These are phyloP conservation scores for Boletus edulis DNA, from an alignment of 768 basidiomycete genomes.

Conservation along the genomic window DNA sequence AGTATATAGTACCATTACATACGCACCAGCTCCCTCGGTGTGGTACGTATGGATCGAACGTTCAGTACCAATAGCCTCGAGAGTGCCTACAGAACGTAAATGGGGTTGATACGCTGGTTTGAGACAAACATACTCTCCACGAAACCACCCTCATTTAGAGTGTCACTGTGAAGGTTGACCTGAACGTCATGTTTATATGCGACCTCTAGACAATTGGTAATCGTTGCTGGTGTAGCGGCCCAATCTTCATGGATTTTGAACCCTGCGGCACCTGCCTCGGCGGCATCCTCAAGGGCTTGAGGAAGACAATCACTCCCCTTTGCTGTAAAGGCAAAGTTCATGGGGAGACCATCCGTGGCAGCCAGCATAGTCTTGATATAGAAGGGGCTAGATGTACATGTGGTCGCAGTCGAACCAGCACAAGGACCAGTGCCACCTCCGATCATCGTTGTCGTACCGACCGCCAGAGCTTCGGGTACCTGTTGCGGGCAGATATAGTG, in stretches of 20 bases:
- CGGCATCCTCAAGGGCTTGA: slow-evolving; percentile 72
- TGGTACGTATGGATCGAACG: slow-evolving; percentile 98
- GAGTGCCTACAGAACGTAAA: slow-evolving; percentile 56
- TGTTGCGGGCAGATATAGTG: slow-evolving; percentile 97
- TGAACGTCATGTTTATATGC: slow-evolving; percentile 94
- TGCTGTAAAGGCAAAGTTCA: slow-evolving; percentile 95
- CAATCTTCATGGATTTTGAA: slow-evolving; percentile 98
- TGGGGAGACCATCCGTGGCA: slow-evolving; percentile 84
- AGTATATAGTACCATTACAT: neutral
- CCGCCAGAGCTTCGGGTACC: slow-evolving; percentile 78
- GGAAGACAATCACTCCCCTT: slow-evolving; percentile 92
- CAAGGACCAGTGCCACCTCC: slow-evolving; percentile 96
- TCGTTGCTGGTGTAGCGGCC: slow-evolving; percentile 87
- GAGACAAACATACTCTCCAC: slow-evolving; percentile 71
- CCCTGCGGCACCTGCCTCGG: slow-evolving; percentile 82
- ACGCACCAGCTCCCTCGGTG: slow-evolving; percentile 85
- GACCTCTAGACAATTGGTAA: slow-evolving; percentile 72
- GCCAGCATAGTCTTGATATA: slow-evolving; percentile 90
- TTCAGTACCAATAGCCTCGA: slow-evolving; percentile 75
- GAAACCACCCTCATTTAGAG: slow-evolving; percentile 95
- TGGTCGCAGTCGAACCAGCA: slow-evolving; percentile 85
- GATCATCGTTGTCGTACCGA: slow-evolving; percentile 90
- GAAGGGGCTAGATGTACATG: slow-evolving; percentile 88
- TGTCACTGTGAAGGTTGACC: slow-evolving; percentile 94
- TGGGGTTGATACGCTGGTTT: neutral